phyloP scores from a whole-genome alignment of 805 yeast genomes.

The Myxozyma lipomycoides region DNA sequence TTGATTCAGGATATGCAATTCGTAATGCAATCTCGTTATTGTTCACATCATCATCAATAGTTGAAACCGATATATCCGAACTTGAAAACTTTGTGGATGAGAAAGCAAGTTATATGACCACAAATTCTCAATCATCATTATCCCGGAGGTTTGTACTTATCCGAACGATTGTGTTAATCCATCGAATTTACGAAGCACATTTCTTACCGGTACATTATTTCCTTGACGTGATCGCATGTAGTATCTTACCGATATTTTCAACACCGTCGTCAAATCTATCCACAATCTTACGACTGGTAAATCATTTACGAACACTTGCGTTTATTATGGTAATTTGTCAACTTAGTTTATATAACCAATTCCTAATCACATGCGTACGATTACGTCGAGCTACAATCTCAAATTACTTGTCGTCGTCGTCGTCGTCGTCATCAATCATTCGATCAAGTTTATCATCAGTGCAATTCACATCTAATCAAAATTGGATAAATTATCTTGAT shows the following conservation, averaged over 20 bases:
- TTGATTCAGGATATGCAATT: constrained; percentile 28
- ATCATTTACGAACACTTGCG: constrained; percentile 20
- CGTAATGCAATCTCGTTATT: constrained; percentile 8
- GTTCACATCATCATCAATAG: no score
- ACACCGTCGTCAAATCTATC: background rate
- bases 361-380: constrained; percentile 13
- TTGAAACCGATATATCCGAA: background rate
- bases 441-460: background rate
- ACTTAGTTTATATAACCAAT: constrained; percentile 22
- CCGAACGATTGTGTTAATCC: constrained; percentile 15
- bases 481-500: constrained; percentile 13
- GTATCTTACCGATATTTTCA: constrained; percentile 4
- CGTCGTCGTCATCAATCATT: background rate
- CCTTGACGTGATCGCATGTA: constrained; percentile 22
- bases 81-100: background rate
- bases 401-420: background rate
- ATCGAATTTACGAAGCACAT: constrained; percentile 29
- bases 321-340: constrained; percentile 22
- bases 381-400: constrained; percentile 6
- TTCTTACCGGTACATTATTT: constrained; percentile 28
- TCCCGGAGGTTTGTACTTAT: constrained; percentile 1
- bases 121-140: background rate
- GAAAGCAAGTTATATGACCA: background rate
- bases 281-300: constrained; percentile 9
- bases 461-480: no score